Conservation (phyloP, 768 basidiomycete species). For the Kondoa malvinella region DNA sequence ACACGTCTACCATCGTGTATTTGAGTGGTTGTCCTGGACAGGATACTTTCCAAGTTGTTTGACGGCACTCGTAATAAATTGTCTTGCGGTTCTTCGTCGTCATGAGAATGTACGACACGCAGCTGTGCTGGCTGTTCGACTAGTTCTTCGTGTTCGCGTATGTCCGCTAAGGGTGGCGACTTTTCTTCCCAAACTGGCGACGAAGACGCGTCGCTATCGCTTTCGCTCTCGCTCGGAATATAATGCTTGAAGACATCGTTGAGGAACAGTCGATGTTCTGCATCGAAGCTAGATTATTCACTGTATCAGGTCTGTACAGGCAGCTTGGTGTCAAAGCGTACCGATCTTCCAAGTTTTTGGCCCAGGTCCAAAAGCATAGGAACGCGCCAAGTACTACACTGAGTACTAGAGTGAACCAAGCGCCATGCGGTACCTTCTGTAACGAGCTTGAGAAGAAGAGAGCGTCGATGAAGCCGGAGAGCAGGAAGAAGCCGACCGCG, state of each 20-base stretch:
- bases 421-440: conserved; percentile 43
- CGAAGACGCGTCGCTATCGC: no score
- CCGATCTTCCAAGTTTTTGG: conserved; percentile 30
- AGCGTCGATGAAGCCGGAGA: conserved; percentile 52
- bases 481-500: conserved; percentile 38
- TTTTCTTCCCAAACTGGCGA: background rate
- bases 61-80: background rate
- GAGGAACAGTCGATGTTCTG: background rate
- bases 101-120: background rate
- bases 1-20: conserved; percentile 3
- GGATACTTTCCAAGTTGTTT: conserved; percentile 3
- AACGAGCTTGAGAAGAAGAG: conserved; percentile 40
- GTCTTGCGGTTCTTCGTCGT: background rate
- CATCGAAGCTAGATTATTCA: background rate
- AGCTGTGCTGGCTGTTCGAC: background rate
- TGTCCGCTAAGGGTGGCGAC: background rate
- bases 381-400: conserved; percentile 36
- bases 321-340: background rate
- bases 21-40: background rate
- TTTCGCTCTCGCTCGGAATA: background rate
- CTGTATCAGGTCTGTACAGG: background rate
- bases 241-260: conserved; percentile 1
- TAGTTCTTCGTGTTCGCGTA: background rate
- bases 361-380: conserved; percentile 52
- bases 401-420: conserved; percentile 46